Percentiles rank a stretch among this genome's conserved stretches.
Evolutionary conservation across 345 rosid species (phyloP).

Genomic region (Firmiana major): DNA sequence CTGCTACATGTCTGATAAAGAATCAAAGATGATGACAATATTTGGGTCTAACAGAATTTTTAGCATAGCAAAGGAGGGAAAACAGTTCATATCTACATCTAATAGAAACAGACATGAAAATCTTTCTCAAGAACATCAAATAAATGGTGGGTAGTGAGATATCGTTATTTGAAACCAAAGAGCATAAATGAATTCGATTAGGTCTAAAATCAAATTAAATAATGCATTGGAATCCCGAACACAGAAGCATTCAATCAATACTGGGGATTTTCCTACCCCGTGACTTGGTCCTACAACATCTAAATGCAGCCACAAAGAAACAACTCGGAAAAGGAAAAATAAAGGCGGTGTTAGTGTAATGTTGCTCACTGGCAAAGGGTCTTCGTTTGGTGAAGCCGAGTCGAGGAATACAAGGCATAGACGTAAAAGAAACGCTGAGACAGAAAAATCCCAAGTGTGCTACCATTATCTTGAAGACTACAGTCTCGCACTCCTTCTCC

Average conservation of each 20-base stretch:
- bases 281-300: not conserved
- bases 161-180: not conserved
- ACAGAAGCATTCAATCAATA: not conserved
- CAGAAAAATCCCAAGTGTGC: conserved; percentile 37
- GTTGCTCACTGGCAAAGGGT: conserved; percentile 43
- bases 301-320: not conserved
- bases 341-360: not conserved
- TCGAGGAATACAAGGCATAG: conserved; percentile 35
- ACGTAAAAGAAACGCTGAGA: conserved; percentile 33
- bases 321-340: not conserved
- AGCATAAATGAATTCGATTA: not conserved
- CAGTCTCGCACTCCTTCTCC: not conserved
- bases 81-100: not conserved
- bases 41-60: not conserved
- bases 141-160: not conserved
- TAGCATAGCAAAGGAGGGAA: not conserved
- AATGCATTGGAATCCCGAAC: not conserved
- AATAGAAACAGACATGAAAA: not conserved
- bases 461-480: conserved; percentile 25
- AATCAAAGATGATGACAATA: no score
- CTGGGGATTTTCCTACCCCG: not conserved
- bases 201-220: not conserved
- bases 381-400: conserved; percentile 36
- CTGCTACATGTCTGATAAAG: not conserved
- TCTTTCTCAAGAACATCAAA: conserved; percentile 3